Evolutionary conservation across 768 basidiomycete species (phyloP).

Genomic region (Trametes cingulata): DNA sequence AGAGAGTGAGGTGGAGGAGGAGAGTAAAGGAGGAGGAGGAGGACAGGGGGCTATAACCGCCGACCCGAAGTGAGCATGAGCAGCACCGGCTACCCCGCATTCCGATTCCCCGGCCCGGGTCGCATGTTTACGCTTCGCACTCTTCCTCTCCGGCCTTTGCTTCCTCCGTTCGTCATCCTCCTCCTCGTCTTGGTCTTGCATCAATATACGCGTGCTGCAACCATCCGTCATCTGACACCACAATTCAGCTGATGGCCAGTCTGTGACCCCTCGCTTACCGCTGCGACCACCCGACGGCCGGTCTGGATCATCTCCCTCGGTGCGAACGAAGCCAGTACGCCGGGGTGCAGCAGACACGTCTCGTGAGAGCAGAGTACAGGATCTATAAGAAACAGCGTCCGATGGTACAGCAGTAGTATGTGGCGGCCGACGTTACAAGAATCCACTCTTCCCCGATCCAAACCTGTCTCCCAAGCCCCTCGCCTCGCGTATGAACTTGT

Average conservation of each 20-base stretch:
- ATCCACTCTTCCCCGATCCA: slow-evolving; percentile 68
- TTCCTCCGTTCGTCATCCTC: not conserved
- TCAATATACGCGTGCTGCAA: not conserved
- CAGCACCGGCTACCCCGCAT: slow-evolving; percentile 19
- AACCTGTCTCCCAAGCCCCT: slow-evolving; percentile 83
- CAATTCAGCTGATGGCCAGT: not conserved
- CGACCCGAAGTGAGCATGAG: not conserved
- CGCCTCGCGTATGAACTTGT: slow-evolving; percentile 78
- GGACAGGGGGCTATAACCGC: slow-evolving; percentile 5
- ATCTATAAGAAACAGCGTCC: not conserved
- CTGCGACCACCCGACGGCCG: not conserved
- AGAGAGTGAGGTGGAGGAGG: slow-evolving; percentile 6
- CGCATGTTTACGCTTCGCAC: slow-evolving; percentile 17
- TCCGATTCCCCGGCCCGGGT: slow-evolving; percentile 14
- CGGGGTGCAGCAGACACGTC: not conserved
- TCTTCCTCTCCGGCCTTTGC: not conserved
- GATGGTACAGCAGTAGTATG: not conserved
- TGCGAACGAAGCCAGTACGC: too few species aligned
- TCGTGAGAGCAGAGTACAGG: not conserved
- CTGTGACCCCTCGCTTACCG: not conserved
- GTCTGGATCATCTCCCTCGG: too few species aligned
- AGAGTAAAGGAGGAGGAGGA: slow-evolving; percentile 1
- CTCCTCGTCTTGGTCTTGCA: not conserved
- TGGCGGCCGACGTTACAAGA: slow-evolving; percentile 38
- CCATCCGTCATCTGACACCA: slow-evolving; percentile 1